Evolutionary conservation across 306 rosid genomes (phyloP).

Genomic region (Senna siamea): DNA sequence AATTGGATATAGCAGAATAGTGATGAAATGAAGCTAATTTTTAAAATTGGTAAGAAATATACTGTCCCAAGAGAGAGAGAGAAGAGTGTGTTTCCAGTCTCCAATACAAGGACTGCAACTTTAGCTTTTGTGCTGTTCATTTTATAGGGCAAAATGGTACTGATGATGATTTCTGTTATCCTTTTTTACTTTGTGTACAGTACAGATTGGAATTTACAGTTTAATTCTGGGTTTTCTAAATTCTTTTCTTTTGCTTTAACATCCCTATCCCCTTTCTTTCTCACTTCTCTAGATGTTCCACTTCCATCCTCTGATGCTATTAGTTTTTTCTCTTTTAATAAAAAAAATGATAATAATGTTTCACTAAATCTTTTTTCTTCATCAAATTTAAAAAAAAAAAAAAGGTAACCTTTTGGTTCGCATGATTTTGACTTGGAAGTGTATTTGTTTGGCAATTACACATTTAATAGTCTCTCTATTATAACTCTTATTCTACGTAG

Average conservation of each 20-base stretch:
- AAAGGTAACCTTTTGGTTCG: too few relatives aligned
- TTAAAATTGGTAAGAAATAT: slow-evolving; percentile 22
- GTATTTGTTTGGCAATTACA: not conserved
- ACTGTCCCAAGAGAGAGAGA: slow-evolving; percentile 1
- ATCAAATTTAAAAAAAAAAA: too few relatives aligned
- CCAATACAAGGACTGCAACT: slow-evolving; percentile 92
- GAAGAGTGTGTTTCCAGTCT: slow-evolving; percentile 87
- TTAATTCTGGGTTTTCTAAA: slow-evolving; percentile 57
- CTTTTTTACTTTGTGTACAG: slow-evolving; percentile 62
- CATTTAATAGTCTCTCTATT: too few relatives aligned
- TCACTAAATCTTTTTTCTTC: too few relatives aligned
- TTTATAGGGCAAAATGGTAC: slow-evolving; percentile 65
- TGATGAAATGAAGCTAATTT: slow-evolving; percentile 69
- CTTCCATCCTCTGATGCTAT: slow-evolving; percentile 42
- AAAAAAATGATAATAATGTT: too few relatives aligned
- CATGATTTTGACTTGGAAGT: too few relatives aligned
- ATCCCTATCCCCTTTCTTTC: slow-evolving; percentile 55
- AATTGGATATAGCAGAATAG: slow-evolving; percentile 65
- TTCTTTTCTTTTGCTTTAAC: slow-evolving; percentile 56
- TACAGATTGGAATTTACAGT: slow-evolving; percentile 63
- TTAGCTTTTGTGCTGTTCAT: slow-evolving; percentile 73
- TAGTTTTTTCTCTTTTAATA: too few relatives aligned
- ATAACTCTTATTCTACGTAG: not conserved
- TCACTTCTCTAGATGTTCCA: slow-evolving; percentile 85
- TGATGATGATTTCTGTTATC: slow-evolving; percentile 63